phyloP scores from a whole-genome alignment of 176 grass and related monocot species.

The Juncus inflexus region DNA sequence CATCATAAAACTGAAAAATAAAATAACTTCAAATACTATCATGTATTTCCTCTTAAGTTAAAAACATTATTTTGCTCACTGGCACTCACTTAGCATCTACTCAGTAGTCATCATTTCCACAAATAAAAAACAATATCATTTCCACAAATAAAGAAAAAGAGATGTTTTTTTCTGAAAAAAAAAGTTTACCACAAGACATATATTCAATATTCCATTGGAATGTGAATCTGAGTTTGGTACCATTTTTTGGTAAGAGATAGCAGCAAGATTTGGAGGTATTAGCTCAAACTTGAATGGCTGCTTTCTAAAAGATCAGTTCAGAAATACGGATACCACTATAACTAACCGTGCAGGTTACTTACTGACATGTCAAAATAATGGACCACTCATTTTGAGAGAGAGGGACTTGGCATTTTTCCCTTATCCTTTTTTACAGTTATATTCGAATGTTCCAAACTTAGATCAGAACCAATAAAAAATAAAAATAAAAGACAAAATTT shows the following conservation, averaged over 20 bases:
- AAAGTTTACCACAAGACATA: background rate
- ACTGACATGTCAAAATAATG: background rate
- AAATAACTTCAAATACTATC: no score
- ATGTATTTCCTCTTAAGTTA: background rate
- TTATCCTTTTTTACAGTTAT: background rate
- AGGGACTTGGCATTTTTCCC: conserved; percentile 11
- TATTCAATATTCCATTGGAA: conserved; percentile 17
- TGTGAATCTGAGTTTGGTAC: conserved; percentile 16
- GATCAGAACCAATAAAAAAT: no score
- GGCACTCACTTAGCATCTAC: no score
- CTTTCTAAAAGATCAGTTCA: conserved; percentile 8
- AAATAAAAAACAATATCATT: background rate
- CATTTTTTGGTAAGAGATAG: conserved; percentile 8
- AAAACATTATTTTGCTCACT: background rate
- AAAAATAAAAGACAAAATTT: no score
- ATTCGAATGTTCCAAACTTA: no score
- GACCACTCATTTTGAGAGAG: conserved; percentile 15
- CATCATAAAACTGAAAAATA: no score
- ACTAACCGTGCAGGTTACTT: background rate
- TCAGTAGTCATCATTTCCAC: background rate
- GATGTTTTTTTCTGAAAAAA: no score
- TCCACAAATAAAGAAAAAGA: no score
- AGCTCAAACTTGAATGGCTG: conserved; percentile 9
- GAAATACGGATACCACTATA: background rate
- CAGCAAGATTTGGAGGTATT: conserved; percentile 26